These are phyloP conservation scores for Morella rubra DNA, from an alignment of 306 rosid species.

Conservation along the genomic window DNA sequence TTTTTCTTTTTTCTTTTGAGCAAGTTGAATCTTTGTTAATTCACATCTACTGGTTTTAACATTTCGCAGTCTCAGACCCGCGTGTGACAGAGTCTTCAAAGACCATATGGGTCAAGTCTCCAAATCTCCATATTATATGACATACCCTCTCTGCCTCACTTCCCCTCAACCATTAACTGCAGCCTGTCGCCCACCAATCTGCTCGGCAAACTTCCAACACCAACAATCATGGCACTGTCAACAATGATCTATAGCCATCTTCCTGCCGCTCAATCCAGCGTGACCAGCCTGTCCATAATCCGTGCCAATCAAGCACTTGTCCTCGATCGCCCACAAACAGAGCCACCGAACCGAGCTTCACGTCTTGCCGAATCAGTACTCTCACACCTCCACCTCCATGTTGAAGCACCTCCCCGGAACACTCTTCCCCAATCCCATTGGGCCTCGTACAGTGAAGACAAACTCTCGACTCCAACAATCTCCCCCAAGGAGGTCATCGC, in stretches of 20 bases:
- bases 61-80: too few relatives aligned
- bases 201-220: too few relatives aligned
- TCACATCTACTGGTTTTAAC: too few relatives aligned
- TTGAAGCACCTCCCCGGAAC: slow-evolving; percentile 32
- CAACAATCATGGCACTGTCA: slow-evolving; percentile 38
- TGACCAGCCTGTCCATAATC: slow-evolving; percentile 5
- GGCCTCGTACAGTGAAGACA: slow-evolving; percentile 23
- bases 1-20: too few relatives aligned
- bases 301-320: slow-evolving; percentile 29
- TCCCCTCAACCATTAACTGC: not conserved
- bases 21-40: too few relatives aligned
- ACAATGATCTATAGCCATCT: slow-evolving; percentile 22
- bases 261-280: slow-evolving; percentile 9
- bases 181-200: too few relatives aligned
- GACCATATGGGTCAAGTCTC: too few relatives aligned
- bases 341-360: slow-evolving; percentile 22
- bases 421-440: slow-evolving; percentile 1
- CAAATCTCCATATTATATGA: too few relatives aligned
- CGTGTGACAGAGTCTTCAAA: too few relatives aligned
- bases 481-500: slow-evolving; percentile 61
- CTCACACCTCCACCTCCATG: slow-evolving; percentile 45
- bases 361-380: slow-evolving; percentile 47
- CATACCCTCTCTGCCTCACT: too few relatives aligned
- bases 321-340: slow-evolving; percentile 27
- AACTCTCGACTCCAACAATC: slow-evolving; percentile 46